phyloP scores from a whole-genome alignment of 306 rosid species.

The Prunus dulcis region DNA sequence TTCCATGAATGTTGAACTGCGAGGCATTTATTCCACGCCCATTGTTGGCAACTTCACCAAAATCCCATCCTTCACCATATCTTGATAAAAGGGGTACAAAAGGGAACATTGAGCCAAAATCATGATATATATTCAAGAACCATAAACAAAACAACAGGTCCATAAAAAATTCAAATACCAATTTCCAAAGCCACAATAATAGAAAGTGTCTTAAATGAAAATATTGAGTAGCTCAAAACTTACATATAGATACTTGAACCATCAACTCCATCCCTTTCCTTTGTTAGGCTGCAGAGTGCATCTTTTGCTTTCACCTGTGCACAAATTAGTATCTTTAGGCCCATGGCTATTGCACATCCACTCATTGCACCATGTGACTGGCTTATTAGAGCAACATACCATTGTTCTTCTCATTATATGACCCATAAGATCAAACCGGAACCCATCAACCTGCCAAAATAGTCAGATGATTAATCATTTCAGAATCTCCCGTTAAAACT shows the following conservation, averaged over 20 bases:
- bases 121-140: constrained; percentile 4
- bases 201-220: not conserved
- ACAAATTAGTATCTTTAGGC: constrained; percentile 25
- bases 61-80: constrained; percentile 99
- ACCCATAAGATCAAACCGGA: constrained; percentile 97
- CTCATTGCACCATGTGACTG: constrained; percentile 3
- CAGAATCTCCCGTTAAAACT: not conserved
- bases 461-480: not conserved
- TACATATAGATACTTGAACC: constrained; percentile 91
- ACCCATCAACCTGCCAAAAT: constrained; percentile 83
- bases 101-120: not conserved
- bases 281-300: constrained; percentile 52
- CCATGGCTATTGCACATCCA: not conserved
- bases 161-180: constrained; percentile 6
- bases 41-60: constrained; percentile 92
- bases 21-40: constrained; percentile 94
- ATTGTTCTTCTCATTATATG: constrained; percentile 94
- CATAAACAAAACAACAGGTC: constrained; percentile 25
- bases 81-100: constrained; percentile 38
- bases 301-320: constrained; percentile 68
- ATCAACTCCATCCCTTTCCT: constrained; percentile 70
- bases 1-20: constrained; percentile 73
- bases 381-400: constrained; percentile 42
- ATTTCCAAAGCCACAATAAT: constrained; percentile 17
- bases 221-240: constrained; percentile 17